Percentiles rank a stretch among this genome's conserved stretches.
These are phyloP conservation scores for Termitomyces sp. DNA, from an alignment of 1,284 basidiomycete genomes.

Conservation along the genomic window DNA sequence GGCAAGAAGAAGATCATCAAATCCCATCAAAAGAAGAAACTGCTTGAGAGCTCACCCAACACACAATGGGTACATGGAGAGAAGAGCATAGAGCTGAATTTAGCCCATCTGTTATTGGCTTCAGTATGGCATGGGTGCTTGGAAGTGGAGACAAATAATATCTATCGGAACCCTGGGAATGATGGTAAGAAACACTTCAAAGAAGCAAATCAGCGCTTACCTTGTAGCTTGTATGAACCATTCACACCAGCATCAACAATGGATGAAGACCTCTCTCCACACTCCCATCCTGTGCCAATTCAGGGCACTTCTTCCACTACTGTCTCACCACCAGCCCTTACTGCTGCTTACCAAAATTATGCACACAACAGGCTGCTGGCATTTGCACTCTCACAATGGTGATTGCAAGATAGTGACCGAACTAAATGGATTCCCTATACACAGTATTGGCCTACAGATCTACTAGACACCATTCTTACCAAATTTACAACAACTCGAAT, in stretches of 20 bases:
- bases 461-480: too few species aligned
- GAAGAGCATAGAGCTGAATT: neutral
- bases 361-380: too few species aligned
- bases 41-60: neutral
- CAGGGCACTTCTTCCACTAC: too few species aligned
- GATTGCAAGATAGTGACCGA: too few species aligned
- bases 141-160: constrained; percentile 2
- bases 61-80: neutral
- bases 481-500: too few species aligned
- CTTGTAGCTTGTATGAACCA: constrained; percentile 10
- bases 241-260: neutral
- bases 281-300: too few species aligned
- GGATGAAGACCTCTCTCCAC: too few species aligned
- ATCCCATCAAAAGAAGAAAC: neutral
- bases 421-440: too few species aligned
- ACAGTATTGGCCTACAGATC: too few species aligned
- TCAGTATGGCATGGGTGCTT: constrained; percentile 1
- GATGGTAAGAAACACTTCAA: neutral
- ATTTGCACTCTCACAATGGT: too few species aligned
- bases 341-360: too few species aligned
- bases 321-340: neutral
- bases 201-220: constrained; percentile 3
- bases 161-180: constrained; percentile 9
- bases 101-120: neutral
- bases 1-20: neutral